Percentiles rank a stretch among this genome's conserved stretches.
Conservation (phyloP, 75 land plant genomes). For the Sequoia sempervirens region DNA sequence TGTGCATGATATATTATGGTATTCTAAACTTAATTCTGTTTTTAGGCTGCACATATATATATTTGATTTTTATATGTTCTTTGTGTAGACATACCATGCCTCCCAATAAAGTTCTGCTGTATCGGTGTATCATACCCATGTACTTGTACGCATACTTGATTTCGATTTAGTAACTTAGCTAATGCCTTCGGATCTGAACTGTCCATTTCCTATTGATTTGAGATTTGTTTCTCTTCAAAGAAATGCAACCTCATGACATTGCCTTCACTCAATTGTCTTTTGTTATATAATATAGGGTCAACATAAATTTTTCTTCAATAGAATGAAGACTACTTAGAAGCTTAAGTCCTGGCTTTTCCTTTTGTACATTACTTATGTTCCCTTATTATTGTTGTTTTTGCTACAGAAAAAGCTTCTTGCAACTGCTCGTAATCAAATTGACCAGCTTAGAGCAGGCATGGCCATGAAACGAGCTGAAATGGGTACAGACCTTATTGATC, state of each 20-base stretch:
- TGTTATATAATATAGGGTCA: no score
- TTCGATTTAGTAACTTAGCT: no score
- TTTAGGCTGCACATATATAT: no score
- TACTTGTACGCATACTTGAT: no score
- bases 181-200: background rate
- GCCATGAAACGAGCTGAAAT: constrained; percentile 77
- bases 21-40: no score
- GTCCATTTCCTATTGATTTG: background rate
- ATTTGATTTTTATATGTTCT: no score
- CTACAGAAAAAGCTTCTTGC: constrained; percentile 72
- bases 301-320: background rate
- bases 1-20: no score
- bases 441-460: constrained; percentile 66
- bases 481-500: constrained; percentile 94
- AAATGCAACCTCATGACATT: no score
- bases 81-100: no score
- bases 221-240: background rate
- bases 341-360: background rate
- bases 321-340: background rate
- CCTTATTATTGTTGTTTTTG: constrained; percentile 9
- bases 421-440: constrained; percentile 72
- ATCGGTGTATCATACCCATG: no score
- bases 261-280: no score
- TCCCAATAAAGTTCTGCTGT: no score
- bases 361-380: background rate